These are phyloP conservation scores for Neoboletus magnificus DNA, from an alignment of 768 basidiomycete species.

Conservation along the genomic window DNA sequence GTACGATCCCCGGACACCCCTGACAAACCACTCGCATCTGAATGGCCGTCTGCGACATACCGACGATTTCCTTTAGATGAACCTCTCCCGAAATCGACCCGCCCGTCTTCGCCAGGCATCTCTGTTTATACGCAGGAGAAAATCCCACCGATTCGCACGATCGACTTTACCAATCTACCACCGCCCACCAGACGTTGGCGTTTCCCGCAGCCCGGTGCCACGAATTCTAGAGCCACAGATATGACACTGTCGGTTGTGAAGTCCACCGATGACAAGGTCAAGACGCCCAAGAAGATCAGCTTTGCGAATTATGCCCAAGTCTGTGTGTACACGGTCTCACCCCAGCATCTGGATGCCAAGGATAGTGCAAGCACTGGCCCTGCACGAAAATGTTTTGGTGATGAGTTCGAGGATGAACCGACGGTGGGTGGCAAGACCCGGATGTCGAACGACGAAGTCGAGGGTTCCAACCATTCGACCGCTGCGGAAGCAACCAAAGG, in stretches of 20 bases:
- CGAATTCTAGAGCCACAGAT: background rate
- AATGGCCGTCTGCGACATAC: background rate
- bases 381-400: background rate
- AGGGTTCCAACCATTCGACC: background rate
- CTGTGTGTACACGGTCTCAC: constrained; percentile 17
- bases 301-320: constrained; percentile 24
- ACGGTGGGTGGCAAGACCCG: background rate
- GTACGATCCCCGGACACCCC: constrained; percentile 7
- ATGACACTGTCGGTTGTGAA: constrained; percentile 7
- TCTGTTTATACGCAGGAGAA: background rate
- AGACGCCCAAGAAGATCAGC: constrained; percentile 26
- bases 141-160: constrained; percentile 13
- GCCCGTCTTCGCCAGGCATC: background rate
- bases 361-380: background rate
- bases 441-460: background rate
- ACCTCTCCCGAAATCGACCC: background rate
- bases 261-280: constrained; percentile 8
- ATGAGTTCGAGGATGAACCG: background rate
- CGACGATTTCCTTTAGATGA: background rate
- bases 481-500: background rate
- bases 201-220: background rate
- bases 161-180: constrained; percentile 29
- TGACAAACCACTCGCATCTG: background rate
- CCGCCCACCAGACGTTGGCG: constrained; percentile 9
- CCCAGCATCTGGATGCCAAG: background rate